phyloP scores from a whole-genome alignment of 352 stramenopile species.

The Phytophthora meadii region DNA sequence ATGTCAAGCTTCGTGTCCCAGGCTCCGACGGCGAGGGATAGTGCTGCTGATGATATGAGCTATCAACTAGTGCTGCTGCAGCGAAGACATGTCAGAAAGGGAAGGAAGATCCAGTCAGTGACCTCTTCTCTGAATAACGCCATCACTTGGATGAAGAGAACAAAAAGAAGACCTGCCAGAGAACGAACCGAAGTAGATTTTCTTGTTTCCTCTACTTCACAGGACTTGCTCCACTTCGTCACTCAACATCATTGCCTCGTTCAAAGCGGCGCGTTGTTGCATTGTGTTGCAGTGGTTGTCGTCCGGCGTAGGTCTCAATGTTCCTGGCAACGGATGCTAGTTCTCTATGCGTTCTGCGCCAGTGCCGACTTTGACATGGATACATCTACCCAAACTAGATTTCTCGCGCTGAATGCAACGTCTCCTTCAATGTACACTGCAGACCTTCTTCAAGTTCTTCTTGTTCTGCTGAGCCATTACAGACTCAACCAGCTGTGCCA shows the following conservation, averaged over 20 bases:
- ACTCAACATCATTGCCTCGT: background rate
- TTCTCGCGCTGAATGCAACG: background rate
- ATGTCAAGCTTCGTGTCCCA: slow-evolving; percentile 16
- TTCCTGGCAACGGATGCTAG: background rate
- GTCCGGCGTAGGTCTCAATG: background rate
- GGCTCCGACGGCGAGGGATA: background rate
- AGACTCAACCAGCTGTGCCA: background rate
- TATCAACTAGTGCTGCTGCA: background rate
- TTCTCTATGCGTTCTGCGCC: background rate
- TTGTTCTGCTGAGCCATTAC: background rate
- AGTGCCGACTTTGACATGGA: background rate
- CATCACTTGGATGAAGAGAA: background rate
- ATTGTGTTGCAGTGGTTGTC: background rate
- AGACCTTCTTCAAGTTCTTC: background rate
- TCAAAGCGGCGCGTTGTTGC: background rate
- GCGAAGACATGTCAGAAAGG: background rate
- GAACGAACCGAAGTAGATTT: background rate
- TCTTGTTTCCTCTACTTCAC: background rate
- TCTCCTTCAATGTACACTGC: background rate
- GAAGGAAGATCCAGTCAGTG: background rate
- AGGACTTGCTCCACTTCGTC: background rate
- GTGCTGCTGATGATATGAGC: background rate
- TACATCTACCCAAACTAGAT: too few species aligned
- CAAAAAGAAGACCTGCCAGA: background rate
- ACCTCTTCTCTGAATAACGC: background rate